Conservation (phyloP, 2,329 filamentous ascomycete genomes). For the Neonectria hederae region DNA sequence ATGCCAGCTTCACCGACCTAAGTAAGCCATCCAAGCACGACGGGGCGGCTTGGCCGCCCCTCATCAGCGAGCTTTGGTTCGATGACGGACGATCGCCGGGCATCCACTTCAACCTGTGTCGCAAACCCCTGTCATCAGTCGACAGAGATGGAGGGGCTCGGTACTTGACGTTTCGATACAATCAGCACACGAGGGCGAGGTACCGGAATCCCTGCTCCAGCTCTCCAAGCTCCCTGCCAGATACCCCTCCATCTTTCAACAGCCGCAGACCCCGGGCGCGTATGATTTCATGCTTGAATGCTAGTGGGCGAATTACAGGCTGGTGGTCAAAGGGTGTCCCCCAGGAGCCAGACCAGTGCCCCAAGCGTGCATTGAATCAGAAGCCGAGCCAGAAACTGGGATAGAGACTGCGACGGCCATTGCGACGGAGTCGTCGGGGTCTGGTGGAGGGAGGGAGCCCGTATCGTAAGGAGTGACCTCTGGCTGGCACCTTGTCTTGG, state of each 20-base stretch:
- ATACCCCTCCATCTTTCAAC: constrained; percentile 35
- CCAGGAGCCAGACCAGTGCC: constrained; percentile 15
- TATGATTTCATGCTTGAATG: constrained; percentile 42
- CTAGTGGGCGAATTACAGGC: constrained; percentile 21
- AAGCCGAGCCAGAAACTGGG: background rate
- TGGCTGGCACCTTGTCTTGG: constrained; percentile 1
- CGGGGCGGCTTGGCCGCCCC: constrained; percentile 13
- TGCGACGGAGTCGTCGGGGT: background rate
- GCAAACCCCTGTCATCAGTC: constrained; percentile 35
- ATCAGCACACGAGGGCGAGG: constrained; percentile 18
- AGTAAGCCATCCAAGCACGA: constrained; percentile 5
- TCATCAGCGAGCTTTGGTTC: constrained; percentile 21
- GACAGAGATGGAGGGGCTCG: constrained; percentile 31
- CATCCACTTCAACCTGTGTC: constrained; percentile 30
- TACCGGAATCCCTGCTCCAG: constrained; percentile 32
- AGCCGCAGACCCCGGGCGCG: constrained; percentile 29
- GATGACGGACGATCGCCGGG: constrained; percentile 19
- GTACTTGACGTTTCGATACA: constrained; percentile 31
- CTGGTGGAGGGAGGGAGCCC: constrained; percentile 17
- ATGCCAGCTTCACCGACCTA: constrained; percentile 16
- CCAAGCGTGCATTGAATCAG: constrained; percentile 18
- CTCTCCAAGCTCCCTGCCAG: constrained; percentile 28
- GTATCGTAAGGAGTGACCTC: constrained; percentile 13
- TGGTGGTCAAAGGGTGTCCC: background rate
- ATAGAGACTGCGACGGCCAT: background rate